Evolutionary conservation across 2,329 filamentous ascomycete species (phyloP), one percentile per base, ranked within the genome.

Genomic region (Neophaeococcomyces mojaviensis): DNA sequence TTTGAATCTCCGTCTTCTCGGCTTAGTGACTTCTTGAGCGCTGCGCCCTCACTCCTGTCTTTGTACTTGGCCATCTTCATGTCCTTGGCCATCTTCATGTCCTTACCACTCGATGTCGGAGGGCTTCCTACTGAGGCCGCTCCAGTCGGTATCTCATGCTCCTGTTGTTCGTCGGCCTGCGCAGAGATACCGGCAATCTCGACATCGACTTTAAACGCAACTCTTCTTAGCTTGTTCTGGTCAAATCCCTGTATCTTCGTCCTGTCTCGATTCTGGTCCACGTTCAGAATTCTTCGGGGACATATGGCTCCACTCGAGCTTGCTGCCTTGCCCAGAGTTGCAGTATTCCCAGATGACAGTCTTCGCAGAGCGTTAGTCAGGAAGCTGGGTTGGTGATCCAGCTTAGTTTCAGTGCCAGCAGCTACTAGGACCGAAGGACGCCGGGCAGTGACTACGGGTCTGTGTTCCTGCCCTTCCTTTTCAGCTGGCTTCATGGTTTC

Each of bases 171-270:
- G 2, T 92, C 86, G 12, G 71, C 67, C 56, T 94, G 92, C 56
- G 79, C 82, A 19, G 89, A 87, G 60, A 87, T 81, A 0, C 88
- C 87, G 2, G 90, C 90, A 59, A 98, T 94, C 64, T 98, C 92
- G 3, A 98, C 89, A 60, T 98, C 92, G 2, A 98, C 92, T 57
- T 87, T 95, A 60, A 98, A 98, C 0, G 90, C 86, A 0, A 98
- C 92, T 44, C 88, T 80, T 44, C 88, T 79, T 49, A 98, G 66
- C 62, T 92, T 95, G 39, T 79, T 78, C 58, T 83, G 79, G 54
- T 88, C 82, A 38, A 98, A 71, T 55, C 94, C 89, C 3, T 78
- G 71, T 24, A 97, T 79, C 19, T 79, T 75, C 62, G 88, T 94
- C 53, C 92, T 74, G 59, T 90, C 82, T 34, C 92, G 79, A 55